Evolutionary conservation across 768 basidiomycete species (phyloP).

Genomic region (Leccinum sublutescens): DNA sequence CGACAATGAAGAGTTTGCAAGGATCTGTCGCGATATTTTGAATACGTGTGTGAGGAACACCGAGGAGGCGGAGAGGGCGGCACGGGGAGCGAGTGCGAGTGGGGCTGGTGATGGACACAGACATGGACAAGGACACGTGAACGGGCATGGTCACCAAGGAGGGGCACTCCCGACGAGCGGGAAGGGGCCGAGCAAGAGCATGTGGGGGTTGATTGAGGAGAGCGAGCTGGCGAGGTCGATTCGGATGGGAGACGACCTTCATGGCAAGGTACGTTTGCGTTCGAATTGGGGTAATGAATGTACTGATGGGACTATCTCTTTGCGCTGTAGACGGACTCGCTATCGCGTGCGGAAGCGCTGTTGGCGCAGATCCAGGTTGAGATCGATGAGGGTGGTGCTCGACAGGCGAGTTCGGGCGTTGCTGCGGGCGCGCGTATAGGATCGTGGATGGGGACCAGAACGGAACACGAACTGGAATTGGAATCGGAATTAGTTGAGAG

Average conservation of each 20-base stretch:
- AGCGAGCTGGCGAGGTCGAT: slow-evolving; percentile 77
- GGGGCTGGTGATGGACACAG: not conserved
- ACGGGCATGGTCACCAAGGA: slow-evolving; percentile 18
- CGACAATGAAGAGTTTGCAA: slow-evolving; percentile 75
- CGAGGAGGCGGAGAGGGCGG: slow-evolving; percentile 56
- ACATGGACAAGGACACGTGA: not conserved
- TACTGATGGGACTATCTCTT: not conserved
- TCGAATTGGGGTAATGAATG: too few species aligned
- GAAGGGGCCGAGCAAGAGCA: slow-evolving; percentile 60
- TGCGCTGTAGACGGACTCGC: not conserved
- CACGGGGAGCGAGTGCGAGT: slow-evolving; percentile 9
- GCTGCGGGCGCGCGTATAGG: not conserved
- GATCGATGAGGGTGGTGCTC: not conserved
- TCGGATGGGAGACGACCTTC: slow-evolving; percentile 40
- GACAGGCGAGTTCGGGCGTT: not conserved
- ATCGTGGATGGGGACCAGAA: not conserved
- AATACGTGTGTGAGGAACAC: slow-evolving; percentile 92
- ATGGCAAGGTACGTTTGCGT: slow-evolving; percentile 39
- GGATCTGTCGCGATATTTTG: slow-evolving; percentile 86
- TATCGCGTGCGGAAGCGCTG: not conserved
- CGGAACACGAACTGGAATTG: not conserved
- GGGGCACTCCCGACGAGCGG: slow-evolving; percentile 36
- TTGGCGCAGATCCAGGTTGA: not conserved
- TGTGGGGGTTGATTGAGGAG: slow-evolving; percentile 86
- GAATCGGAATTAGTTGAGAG: slow-evolving; percentile 35